phyloP scores from a whole-genome alignment of 768 basidiomycete species.

The Hygrocybe punicea region DNA sequence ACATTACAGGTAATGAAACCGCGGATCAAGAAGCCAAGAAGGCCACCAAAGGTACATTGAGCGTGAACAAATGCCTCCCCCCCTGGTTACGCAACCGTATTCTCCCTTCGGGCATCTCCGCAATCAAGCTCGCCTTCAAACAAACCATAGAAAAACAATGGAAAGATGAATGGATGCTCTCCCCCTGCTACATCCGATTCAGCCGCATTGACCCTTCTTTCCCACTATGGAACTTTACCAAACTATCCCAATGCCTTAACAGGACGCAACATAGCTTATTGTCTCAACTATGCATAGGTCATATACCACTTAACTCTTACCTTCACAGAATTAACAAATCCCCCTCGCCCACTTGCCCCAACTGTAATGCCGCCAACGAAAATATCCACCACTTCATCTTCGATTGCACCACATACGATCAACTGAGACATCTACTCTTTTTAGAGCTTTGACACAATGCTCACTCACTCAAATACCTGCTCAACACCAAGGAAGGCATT shows the following conservation, averaged over 20 bases:
- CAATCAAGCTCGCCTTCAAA: no score
- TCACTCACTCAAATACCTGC: not conserved
- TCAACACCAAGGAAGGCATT: not conserved
- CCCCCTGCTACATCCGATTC: not conserved
- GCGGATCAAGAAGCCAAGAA: constrained; percentile 25
- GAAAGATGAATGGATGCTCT: constrained; percentile 3
- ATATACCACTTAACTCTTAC: constrained; percentile 29
- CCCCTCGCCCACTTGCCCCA: constrained; percentile 25
- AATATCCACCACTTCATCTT: constrained; percentile 30
- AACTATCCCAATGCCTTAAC: not conserved
- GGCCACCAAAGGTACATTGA: constrained; percentile 9
- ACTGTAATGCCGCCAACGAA: constrained; percentile 23
- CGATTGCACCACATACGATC: constrained; percentile 22
- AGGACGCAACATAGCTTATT: constrained; percentile 18
- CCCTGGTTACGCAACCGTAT: not conserved
- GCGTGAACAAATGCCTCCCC: not conserved
- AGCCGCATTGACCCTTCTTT: not conserved
- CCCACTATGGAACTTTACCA: no score
- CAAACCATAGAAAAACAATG: constrained; percentile 7
- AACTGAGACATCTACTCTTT: not conserved
- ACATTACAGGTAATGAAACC: constrained; percentile 14
- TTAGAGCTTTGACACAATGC: not conserved
- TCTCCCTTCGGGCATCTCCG: constrained; percentile 16
- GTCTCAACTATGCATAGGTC: constrained; percentile 31
- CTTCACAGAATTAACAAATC: constrained; percentile 25